These are phyloP conservation scores for Psilocybe cyanescens DNA, from an alignment of 768 basidiomycete species.

Conservation along the genomic window DNA sequence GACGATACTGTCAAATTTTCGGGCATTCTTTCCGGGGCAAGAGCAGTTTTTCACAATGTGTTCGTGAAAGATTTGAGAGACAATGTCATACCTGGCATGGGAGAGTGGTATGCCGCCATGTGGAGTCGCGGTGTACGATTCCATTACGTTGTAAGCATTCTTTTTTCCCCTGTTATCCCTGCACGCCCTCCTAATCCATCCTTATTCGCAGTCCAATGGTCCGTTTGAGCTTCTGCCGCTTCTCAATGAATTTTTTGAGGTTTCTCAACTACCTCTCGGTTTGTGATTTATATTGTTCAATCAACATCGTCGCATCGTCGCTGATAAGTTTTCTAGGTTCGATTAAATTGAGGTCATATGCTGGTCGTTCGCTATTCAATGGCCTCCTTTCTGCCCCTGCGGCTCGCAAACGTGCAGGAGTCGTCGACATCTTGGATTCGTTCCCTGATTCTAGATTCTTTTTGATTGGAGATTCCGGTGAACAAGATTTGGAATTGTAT, in stretches of 20 bases:
- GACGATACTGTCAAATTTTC: constrained; percentile 92
- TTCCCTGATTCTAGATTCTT: constrained; percentile 81
- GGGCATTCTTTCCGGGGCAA: constrained; percentile 76
- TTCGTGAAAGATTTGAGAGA: constrained; percentile 88
- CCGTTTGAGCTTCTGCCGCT: constrained; percentile 86
- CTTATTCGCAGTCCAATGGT: constrained; percentile 70
- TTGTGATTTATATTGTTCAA: constrained; percentile 12
- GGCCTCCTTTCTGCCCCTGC: constrained; percentile 85
- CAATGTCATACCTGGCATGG: constrained; percentile 81
- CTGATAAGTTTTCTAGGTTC: constrained; percentile 50
- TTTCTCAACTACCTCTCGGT: constrained; percentile 73
- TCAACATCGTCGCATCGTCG: background rate
- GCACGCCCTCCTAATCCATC: background rate
- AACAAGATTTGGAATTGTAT: constrained; percentile 95
- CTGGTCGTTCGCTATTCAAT: constrained; percentile 80
- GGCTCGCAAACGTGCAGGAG: constrained; percentile 77
- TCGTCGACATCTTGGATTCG: constrained; percentile 75
- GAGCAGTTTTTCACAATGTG: constrained; percentile 86
- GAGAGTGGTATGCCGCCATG: constrained; percentile 74
- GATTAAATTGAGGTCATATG: constrained; percentile 83
- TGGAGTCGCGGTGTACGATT: constrained; percentile 76
- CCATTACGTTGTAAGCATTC: constrained; percentile 81
- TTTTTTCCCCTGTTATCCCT: background rate
- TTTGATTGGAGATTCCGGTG: constrained; percentile 90
- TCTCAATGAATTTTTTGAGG: constrained; percentile 72